Conservation (phyloP, 495 filamentous ascomycete genomes). For the Hypoxylon fuscum region DNA sequence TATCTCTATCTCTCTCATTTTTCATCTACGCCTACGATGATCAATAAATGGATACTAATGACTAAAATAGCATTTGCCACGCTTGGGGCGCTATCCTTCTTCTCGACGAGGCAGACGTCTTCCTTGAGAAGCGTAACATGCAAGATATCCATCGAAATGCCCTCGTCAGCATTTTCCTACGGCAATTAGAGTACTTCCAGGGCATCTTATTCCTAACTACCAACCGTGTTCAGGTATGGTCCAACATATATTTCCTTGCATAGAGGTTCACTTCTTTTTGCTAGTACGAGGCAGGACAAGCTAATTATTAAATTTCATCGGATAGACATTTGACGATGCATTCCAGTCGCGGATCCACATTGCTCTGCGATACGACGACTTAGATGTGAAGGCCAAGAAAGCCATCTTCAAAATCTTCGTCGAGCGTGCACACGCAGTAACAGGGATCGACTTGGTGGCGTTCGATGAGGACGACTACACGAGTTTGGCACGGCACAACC, state of each 20-base stretch:
- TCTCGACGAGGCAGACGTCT: slow-evolving; percentile 75
- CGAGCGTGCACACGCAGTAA: slow-evolving; percentile 70
- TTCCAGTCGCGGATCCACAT: slow-evolving; percentile 70
- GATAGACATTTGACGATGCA: slow-evolving; percentile 69
- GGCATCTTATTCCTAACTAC: slow-evolving; percentile 71
- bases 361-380: slow-evolving; percentile 81
- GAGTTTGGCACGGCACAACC: slow-evolving; percentile 69
- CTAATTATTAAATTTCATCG: slow-evolving; percentile 49
- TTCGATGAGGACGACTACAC: slow-evolving; percentile 78
- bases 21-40: no score
- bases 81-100: slow-evolving; percentile 65
- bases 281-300: slow-evolving; percentile 76
- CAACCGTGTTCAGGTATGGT: slow-evolving; percentile 69
- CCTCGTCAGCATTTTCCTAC: slow-evolving; percentile 65
- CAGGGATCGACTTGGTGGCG: slow-evolving; percentile 65
- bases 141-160: slow-evolving; percentile 63
- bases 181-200: slow-evolving; percentile 63
- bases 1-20: no score
- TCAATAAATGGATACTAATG: no score
- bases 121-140: slow-evolving; percentile 66
- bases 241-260: slow-evolving; percentile 65
- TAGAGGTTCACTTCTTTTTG: slow-evolving; percentile 76
- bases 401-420: slow-evolving; percentile 88
- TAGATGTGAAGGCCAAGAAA: slow-evolving; percentile 77
- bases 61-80: slow-evolving; percentile 55